Evolutionary conservation across 2,329 filamentous ascomycete species (phyloP), one percentile per base, ranked within the genome.

Genomic region (Colletotrichum horii): DNA sequence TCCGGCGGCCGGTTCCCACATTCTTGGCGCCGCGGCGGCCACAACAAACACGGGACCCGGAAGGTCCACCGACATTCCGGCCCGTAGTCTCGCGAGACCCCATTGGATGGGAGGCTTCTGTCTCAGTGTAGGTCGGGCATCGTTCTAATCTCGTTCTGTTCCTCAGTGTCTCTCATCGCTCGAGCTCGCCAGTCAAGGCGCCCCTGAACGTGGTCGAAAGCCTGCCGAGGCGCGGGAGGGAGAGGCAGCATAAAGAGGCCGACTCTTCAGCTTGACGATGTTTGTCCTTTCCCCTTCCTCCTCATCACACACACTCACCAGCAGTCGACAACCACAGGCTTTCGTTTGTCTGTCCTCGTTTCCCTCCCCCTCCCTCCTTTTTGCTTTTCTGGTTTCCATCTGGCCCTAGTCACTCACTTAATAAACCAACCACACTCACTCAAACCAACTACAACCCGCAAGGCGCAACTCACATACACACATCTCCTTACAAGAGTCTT

Each of bases 401-500:
- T 65, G 56, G 70, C 73, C 69, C 38, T 22, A 67, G 73, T 75
- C 73, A 73, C 73, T 75, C 73, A 11, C 55, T 75, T 61, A 38
- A 15, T 9, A 36, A 30, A 58, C 26, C 48, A 70, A 26, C 14
- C 28, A 36, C 65, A 32, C 64, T 32, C 38, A 66, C 16, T 32
- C 26, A 19, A 28, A 34, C 15, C 28, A 52, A 55, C 24, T 24
- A 62, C n/a, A 38, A 38, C 36, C 16, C 70, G 71, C 66, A 70
- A 52, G 26, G 66, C 71, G 67, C 71, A 65, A 66, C 52, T 12
- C 19, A 66, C 56, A 66, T 30, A 55, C 61, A 66, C 36, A 55
- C 61, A 67, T 75, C 56, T 75, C 69, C 62, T 75, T 38, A 34
- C 32, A 38, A 19, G 36, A 38, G 36, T 38, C 16, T 38, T 38